phyloP scores from a whole-genome alignment of 1,139 yeast species.

The Diutina ranongensis region DNA sequence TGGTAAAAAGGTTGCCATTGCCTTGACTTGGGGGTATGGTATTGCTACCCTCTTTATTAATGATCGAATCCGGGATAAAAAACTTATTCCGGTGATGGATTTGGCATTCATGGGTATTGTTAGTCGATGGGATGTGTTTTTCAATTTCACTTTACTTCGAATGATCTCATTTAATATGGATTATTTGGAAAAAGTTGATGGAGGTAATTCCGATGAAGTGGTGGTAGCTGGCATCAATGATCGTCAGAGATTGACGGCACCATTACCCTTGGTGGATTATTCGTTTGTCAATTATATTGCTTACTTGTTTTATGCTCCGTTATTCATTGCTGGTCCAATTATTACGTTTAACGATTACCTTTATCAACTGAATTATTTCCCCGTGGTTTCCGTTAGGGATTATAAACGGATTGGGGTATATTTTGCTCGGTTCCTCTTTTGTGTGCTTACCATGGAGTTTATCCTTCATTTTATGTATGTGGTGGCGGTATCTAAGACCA shows the following conservation, averaged over 20 bases:
- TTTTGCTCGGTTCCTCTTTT: slow-evolving; percentile 55
- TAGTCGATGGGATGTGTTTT: slow-evolving; percentile 91
- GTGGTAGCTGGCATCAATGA: slow-evolving; percentile 34
- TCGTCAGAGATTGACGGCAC: slow-evolving; percentile 54
- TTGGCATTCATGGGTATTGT: slow-evolving; percentile 59
- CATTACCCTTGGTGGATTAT: slow-evolving; percentile 52
- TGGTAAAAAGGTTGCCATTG: slow-evolving; percentile 19
- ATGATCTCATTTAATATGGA: slow-evolving; percentile 79
- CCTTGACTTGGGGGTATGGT: slow-evolving; percentile 66
- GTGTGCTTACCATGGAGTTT: slow-evolving; percentile 81
- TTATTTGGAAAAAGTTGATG: slow-evolving; percentile 33
- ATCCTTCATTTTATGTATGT: slow-evolving; percentile 82
- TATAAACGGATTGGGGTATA: slow-evolving; percentile 45
- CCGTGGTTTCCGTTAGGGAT: slow-evolving; percentile 17
- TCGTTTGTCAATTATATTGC: slow-evolving; percentile 54
- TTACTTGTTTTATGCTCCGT: slow-evolving; percentile 74
- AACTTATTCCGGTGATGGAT: slow-evolving; percentile 37
- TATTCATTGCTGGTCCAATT: slow-evolving; percentile 92
- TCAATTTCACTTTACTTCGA: slow-evolving; percentile 77
- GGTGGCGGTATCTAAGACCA: slow-evolving; percentile 79
- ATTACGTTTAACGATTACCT: slow-evolving; percentile 84
- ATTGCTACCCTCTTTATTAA: slow-evolving; percentile 65
- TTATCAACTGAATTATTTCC: slow-evolving; percentile 49
- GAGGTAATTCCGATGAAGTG: slow-evolving; percentile 7
- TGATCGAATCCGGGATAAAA: slow-evolving; percentile 46